phyloP scores from a whole-genome alignment of 371 early-diverging fungal species.

The Mucor velutinosus region DNA sequence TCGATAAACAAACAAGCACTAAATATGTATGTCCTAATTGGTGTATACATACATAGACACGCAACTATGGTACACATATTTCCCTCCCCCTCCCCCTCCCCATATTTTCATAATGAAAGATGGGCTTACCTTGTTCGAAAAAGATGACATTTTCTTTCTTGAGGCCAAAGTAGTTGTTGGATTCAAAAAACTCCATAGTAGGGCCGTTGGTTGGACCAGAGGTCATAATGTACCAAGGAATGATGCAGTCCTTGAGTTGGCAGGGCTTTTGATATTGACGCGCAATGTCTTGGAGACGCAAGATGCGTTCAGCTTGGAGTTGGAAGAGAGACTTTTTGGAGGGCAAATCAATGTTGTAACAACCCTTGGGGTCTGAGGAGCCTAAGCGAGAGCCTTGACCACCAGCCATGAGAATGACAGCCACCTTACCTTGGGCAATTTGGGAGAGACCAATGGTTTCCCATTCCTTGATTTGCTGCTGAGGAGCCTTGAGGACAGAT shows the following conservation, averaged over 20 bases:
- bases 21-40: not conserved
- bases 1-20: conserved; percentile 14
- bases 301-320: conserved; percentile 91
- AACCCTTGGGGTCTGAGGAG: conserved; percentile 87
- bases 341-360: conserved; percentile 88
- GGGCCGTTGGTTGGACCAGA: conserved; percentile 88
- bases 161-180: conserved; percentile 82
- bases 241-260: conserved; percentile 40
- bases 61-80: not conserved
- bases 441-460: conserved; percentile 70
- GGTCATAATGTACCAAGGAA: conserved; percentile 97
- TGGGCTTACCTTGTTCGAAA: conserved; percentile 76
- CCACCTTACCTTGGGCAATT: conserved; percentile 90
- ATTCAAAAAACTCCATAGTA: conserved; percentile 77
- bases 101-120: not conserved
- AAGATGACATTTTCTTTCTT: conserved; percentile 79
- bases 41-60: not conserved
- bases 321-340: conserved; percentile 87
- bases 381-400: conserved; percentile 92
- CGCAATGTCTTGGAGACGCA: conserved; percentile 80
- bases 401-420: conserved; percentile 91
- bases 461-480: conserved; percentile 69
- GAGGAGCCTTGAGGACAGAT: conserved; percentile 64
- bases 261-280: conserved; percentile 41
- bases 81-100: not conserved